Evolutionary conservation across 176 grass and related monocot species (phyloP).

Genomic region (Phoenix dactylifera): DNA sequence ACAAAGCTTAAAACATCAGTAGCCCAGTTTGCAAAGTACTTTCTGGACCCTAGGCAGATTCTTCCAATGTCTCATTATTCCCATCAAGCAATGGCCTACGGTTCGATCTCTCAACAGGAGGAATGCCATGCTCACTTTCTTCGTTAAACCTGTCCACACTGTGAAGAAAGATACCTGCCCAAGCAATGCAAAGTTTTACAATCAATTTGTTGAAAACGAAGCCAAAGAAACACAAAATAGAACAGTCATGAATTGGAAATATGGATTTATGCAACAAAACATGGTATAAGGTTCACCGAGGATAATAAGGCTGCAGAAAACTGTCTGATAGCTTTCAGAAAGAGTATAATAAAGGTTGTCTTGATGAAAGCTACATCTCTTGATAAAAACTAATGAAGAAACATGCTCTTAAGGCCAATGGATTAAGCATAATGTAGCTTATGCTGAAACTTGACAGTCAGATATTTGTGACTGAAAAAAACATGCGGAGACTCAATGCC

Average conservation of each 20-base stretch:
- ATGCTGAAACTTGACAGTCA: no score
- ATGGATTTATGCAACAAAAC: background rate
- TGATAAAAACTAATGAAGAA: no score
- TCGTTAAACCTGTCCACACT: conserved; percentile 77
- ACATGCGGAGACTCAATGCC: no score
- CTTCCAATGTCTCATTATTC: conserved; percentile 25
- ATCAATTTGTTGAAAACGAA: background rate
- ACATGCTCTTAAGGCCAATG: no score
- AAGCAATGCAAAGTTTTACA: conserved; percentile 6
- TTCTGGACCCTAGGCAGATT: background rate
- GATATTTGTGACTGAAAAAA: no score
- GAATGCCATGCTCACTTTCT: conserved; percentile 33
- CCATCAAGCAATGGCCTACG: conserved; percentile 59
- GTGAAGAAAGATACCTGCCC: conserved; percentile 66
- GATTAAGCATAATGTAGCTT: no score
- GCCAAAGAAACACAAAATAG: background rate
- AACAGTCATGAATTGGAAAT: background rate
- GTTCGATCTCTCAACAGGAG: conserved; percentile 49
- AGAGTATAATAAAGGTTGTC: no score
- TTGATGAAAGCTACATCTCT: no score
- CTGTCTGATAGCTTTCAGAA: no score
- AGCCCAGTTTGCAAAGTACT: background rate
- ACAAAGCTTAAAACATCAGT: background rate
- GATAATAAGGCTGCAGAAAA: no score
- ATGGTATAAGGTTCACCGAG: no score